Evolutionary conservation across 2,329 filamentous ascomycete genomes (phyloP).

Genomic region (Alternaria brassicae): DNA sequence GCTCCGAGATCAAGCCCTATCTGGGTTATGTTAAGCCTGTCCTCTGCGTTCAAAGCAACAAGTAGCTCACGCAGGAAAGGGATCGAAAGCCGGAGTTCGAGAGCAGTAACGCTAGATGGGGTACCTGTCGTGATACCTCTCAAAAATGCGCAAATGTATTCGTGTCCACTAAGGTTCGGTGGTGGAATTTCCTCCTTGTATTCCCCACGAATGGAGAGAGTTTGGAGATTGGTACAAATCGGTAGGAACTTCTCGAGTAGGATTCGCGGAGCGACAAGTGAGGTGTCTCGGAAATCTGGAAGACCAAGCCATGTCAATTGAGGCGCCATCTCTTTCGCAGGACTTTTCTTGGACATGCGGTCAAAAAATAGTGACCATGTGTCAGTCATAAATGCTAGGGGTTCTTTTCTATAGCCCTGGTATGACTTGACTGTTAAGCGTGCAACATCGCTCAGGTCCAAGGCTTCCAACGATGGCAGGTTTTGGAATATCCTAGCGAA

Average conservation of each 20-base stretch:
- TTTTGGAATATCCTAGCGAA: constrained; percentile 21
- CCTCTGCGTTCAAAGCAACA: constrained; percentile 3
- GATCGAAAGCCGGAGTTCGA: constrained; percentile 32
- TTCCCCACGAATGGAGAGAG: constrained; percentile 30
- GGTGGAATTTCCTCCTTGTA: constrained; percentile 12
- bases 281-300: constrained; percentile 14
- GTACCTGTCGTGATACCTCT: constrained; percentile 2
- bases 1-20: constrained; percentile 40
- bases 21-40: constrained; percentile 13
- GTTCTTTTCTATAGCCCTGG: not conserved
- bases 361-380: not conserved
- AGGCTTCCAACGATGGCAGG: constrained; percentile 20
- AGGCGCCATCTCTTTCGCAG: not conserved
- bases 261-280: not conserved
- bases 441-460: constrained; percentile 32
- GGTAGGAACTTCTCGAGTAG: constrained; percentile 3
- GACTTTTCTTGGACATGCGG: not conserved
- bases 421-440: not conserved
- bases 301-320: constrained; percentile 31
- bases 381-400: not conserved
- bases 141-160: constrained; percentile 10
- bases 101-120: constrained; percentile 15
- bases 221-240: constrained; percentile 20
- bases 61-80: constrained; percentile 23
- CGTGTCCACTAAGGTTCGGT: constrained; percentile 6